Percentiles rank a stretch among this genome's conserved stretches.
These are phyloP conservation scores for Carex myosuroides DNA, from an alignment of 176 grass and related monocot species.

Conservation along the genomic window DNA sequence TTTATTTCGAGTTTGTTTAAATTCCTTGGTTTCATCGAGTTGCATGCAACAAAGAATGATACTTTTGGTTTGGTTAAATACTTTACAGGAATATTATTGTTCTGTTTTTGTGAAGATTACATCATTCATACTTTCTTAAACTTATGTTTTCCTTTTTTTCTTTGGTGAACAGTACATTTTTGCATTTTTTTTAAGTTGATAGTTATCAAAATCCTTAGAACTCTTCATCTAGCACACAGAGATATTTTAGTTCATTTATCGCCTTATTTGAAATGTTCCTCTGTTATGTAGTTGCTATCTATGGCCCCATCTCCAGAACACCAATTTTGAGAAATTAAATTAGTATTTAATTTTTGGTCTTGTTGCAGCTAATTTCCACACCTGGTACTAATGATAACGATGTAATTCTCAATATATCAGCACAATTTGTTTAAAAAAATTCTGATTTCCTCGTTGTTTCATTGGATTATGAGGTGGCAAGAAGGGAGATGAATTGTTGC, in stretches of 20 bases:
- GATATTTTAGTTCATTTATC: not conserved
- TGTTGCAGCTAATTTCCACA: not conserved
- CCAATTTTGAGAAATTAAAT: constrained; percentile 4
- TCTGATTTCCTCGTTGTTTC: not conserved
- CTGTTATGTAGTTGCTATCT: not conserved
- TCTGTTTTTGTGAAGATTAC: not conserved
- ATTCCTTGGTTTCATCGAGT: not conserved
- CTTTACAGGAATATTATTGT: not conserved
- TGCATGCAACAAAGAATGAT: not conserved
- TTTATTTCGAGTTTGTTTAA: not conserved
- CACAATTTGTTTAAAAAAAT: not conserved
- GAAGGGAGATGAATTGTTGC: constrained; percentile 12
- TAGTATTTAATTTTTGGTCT: not conserved
- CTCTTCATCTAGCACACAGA: not conserved
- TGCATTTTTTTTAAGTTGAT: not conserved
- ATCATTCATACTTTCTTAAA: not conserved
- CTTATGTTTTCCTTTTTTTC: not conserved
- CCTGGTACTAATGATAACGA: not conserved
- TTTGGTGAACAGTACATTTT: not conserved
- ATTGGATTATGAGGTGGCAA: not conserved
- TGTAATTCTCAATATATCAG: not conserved
- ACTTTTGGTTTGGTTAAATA: not conserved
- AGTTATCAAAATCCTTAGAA: not conserved
- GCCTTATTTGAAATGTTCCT: not conserved
- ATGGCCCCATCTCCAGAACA: not conserved